A percentile compares a stretch with the other conserved stretches of the same genome.
Evolutionary conservation across 805 yeast species (phyloP).

Genomic region (Cyberlindnera xishuangbannaensis): DNA sequence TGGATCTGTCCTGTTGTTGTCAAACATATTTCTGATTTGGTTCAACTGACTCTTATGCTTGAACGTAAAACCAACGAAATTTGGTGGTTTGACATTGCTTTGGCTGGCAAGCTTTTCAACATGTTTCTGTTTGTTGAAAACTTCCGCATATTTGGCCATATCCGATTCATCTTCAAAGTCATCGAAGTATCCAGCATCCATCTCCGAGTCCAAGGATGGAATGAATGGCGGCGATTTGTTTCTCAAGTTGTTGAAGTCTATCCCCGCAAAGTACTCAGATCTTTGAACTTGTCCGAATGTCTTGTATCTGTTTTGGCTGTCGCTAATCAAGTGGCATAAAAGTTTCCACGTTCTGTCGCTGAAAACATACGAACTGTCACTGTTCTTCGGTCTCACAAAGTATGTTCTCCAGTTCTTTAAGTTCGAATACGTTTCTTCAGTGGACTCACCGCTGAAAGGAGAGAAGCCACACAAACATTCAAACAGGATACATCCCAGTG

Average conservation of each 20-base stretch:
- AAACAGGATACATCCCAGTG: slow-evolving; percentile 93
- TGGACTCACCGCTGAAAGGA: slow-evolving; percentile 90
- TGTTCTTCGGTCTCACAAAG: slow-evolving; percentile 83
- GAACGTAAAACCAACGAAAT: slow-evolving; percentile 93
- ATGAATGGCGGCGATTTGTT: slow-evolving; percentile 84
- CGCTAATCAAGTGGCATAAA: slow-evolving; percentile 71
- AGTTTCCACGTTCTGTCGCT: slow-evolving; percentile 96
- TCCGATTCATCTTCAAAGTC: slow-evolving; percentile 95
- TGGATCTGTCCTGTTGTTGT: slow-evolving; percentile 20
- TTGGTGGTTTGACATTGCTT: slow-evolving; percentile 52
- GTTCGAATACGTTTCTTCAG: slow-evolving; percentile 93
- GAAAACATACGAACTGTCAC: slow-evolving; percentile 86
- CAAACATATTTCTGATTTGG: slow-evolving; percentile 24
- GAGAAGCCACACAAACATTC: slow-evolving; percentile 97
- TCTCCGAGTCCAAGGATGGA: slow-evolving; percentile 94
- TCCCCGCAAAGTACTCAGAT: slow-evolving; percentile 79
- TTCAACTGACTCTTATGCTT: slow-evolving; percentile 54
- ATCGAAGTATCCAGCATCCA: slow-evolving; percentile 98
- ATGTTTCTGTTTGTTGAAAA: slow-evolving; percentile 83
- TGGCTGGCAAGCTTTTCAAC: slow-evolving; percentile 75
- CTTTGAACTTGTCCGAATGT: slow-evolving; percentile 75
- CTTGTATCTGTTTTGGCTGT: slow-evolving; percentile 68
- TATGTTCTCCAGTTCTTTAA: slow-evolving; percentile 89
- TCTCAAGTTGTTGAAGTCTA: slow-evolving; percentile 71
- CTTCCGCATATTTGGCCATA: slow-evolving; percentile 97